These are phyloP conservation scores for Cicer bijugum DNA, from an alignment of 306 rosid genomes.

Conservation along the genomic window DNA sequence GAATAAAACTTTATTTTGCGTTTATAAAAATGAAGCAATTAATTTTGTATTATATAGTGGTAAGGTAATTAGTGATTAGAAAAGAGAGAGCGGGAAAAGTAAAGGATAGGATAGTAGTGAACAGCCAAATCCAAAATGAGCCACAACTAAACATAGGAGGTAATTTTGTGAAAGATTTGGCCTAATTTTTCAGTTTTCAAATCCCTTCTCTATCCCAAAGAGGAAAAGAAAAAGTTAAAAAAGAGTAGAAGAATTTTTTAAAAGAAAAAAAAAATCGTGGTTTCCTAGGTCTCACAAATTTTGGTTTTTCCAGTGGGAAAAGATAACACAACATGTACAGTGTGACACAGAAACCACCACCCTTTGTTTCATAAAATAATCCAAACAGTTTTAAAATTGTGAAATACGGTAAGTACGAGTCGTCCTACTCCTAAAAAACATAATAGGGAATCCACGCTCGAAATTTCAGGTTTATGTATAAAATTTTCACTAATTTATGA, in stretches of 20 bases:
- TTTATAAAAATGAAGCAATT: too few species aligned
- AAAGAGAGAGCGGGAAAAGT: constrained; percentile 40
- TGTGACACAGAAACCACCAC: neutral
- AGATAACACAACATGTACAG: neutral
- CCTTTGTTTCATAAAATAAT: neutral
- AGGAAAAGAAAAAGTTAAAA: constrained; percentile 50
- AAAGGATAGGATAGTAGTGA: neutral
- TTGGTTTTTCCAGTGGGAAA: constrained; percentile 31
- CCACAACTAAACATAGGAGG: constrained; percentile 19
- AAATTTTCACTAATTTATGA: constrained; percentile 3
- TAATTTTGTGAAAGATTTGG: constrained; percentile 57
- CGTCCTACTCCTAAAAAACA: constrained; percentile 22
- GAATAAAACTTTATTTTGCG: too few species aligned
- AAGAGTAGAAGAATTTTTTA: neutral
- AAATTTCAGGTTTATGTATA: constrained; percentile 38
- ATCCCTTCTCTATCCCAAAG: constrained; percentile 3
- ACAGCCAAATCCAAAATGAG: constrained; percentile 49
- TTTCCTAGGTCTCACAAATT: constrained; percentile 57
- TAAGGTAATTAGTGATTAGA: neutral
- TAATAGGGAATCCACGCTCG: constrained; percentile 44
- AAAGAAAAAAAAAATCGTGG: constrained; percentile 40
- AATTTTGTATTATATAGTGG: too few species aligned
- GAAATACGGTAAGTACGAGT: constrained; percentile 23
- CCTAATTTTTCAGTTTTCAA: constrained; percentile 39
- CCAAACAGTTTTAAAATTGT: constrained; percentile 5